Base-by-base conservation (phyloP, 2,329 filamentous ascomycete species). In the Xylaria sp. region DNA sequence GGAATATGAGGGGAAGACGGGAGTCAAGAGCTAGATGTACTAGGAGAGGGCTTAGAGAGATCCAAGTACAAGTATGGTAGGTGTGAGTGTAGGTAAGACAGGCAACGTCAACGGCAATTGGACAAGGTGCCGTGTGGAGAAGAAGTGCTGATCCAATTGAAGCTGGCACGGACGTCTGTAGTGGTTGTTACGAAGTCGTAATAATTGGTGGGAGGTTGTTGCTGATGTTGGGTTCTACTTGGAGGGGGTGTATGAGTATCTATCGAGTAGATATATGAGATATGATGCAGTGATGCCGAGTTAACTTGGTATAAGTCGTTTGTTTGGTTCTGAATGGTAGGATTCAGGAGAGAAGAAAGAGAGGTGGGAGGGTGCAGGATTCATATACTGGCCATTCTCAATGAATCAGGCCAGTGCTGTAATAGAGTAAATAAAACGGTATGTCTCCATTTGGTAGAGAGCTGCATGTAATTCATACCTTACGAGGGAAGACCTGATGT, bases 1-100 rank as follows among this genome's bases (percentile, higher is more conserved):
- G 48, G 28, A 33, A 69, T 70, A 63, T 61, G 67, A 69, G 69
- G 69, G 69, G 69, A 66, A 69, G 69, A 65, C 65, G 57, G 57
- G 23, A 69, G 69, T 65, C 51, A 53, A 61, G 59, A 49, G 54
- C 31, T 59, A 65, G 42, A 68, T 65, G 58, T 51, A 57, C 56
- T 57, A 58, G 49, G 42, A 48, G 57, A 49, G 33, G 40, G 51
- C 36, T 54, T 42, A 23, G 42, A 40, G 48, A 54, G 57, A 58
- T 54, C 38, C 46, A 31, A 53, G 58, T 65, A 66, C 23, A 54
- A 59, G 54, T 65, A 40, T 42, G 42, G 59, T 58, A 56, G 46
- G 62, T 44, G 48, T 56, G 42, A 59, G 26, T 59, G 59, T 62
- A 59, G 40, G 61, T 59, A 64, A 58, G 51, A 59, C 66, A 48